Evolutionary conservation across 106 monocot genomes (phyloP), one percentile per base, ranked within the genome.

Genomic region (Xerophyta viscosa): DNA sequence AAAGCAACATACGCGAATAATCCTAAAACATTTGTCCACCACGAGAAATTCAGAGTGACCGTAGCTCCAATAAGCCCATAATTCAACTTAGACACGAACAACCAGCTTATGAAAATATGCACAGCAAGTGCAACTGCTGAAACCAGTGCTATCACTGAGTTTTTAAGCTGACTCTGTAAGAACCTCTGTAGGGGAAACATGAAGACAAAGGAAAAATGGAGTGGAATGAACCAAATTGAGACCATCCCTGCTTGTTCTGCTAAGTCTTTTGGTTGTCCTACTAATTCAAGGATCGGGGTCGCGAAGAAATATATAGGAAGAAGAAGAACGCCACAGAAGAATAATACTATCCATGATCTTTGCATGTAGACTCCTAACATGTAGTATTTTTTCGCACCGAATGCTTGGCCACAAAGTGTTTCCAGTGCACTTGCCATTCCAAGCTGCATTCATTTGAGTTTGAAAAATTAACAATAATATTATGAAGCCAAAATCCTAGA

Each of bases 271-370:
- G 54, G 54, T 21, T 54, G 31, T 5, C 54, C 54, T 27, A 36
- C 19, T 18, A 37, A 8, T 19, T 36, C 36, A 0, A 54, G 20
- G 31, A 54, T 33, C 9, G 54, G 54, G 2, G 54, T 54, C 1
- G 54, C 54, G 19, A 54, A 54, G 54, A 54, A 54, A 33, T 54
- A 54, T n/a, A 54, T 54, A 3, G 54, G 54, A 2, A 54, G 54
- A 0, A 54, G 54, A 2, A 36, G 19, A 19, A 54, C 9, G 31
- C 33, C 54, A 21, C 54, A 54, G 18, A 31, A 0, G 54, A 54
- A 54, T 17, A 54, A 33, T 17, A 54, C 31, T 0, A 54, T 54
- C 31, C 30, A 54, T 54, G 54, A 54, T 2, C 54, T 30, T 22
- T 54, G 54, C 54, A 54, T 54, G 36, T 54, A 54, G 8, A 54